Base-by-base conservation (phyloP, 2,329 filamentous ascomycete species). In the Botrytis elliptica region DNA sequence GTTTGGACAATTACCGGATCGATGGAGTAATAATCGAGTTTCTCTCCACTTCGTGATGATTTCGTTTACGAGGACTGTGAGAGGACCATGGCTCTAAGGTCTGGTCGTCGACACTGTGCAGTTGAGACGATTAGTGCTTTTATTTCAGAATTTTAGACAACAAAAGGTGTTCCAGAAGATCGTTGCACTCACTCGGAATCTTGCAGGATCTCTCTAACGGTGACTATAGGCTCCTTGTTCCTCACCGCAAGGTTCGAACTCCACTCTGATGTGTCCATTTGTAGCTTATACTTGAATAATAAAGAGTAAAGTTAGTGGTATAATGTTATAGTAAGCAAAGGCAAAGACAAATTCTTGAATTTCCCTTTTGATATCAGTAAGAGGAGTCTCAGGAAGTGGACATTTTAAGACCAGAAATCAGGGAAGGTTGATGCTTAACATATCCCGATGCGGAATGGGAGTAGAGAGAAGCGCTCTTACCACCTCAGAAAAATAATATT, bases 251-350 rank as follows among this genome's bases (percentile, higher is more conserved):
- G 40, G 38, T 40, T 22, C 14, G 40, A 42, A 2, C 38, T 57
- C 66, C 66, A 69, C 49, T 57, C 36, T 49, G 55, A 69, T 42
- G 38, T 18, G 38, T 69, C 49, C 66, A 69, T 69, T 42, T 57
- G 18, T 42, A 22, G n/a, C n/a, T 12, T 29, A 57, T 42, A 33
- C 10, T 42, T 57, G 36, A 69, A 44, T 33, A 25, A 3, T 33
- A 44, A 16, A 57, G 36, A 69, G 16, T 33, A 44, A n/a, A 59
- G 57, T 14, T 20, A 57, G n/a, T 57, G n/a, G 16, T 67, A 18
- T 25, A 40, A 22, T 68, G 62, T 33, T 33, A 29, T 40, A 29
- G 36, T 40, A 42, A 57, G 25, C 38, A 69, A 44, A 33, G 10
- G 18, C 55, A 42, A 57, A 57, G 49, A 7, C 3, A 16, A 57